Evolutionary conservation across 1,284 basidiomycete genomes (phyloP), one percentile per base, ranked within the genome.

Genomic region (Marasmius fiardii): DNA sequence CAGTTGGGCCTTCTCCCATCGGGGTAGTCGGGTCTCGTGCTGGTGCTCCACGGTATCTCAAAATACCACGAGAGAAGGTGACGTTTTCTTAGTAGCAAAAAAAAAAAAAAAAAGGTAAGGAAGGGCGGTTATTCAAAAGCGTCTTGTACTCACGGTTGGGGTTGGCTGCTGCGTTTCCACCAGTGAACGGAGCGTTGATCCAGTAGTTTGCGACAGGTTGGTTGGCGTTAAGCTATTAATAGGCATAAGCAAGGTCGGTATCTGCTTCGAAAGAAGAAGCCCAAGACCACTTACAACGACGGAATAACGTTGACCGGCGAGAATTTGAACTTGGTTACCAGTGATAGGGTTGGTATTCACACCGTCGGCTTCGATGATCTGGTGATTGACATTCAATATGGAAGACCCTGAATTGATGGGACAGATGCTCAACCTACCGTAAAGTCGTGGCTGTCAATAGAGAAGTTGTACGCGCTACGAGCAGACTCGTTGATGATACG

Each of bases 401-500:
- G 53, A 41, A n/a, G 4, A n/a, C n/a, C 7, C n/a, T n/a, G n/a
- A n/a, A n/a, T 73, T 72, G 41, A 73, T 54, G 1, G 67, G 71
- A 61, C 7, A 16, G 16, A 28, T 3, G 4, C 10, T 20, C 4
- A 16, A 57, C 47, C 1, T 45, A 57, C 52, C 11, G 56, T 57
- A 45, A 80, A 58, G 24, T 66, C 61, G 56, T 80, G 77, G 18
- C 67, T 67, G 51, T 77, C 74, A 52, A 79, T 72, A 5, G 74
- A 73, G 49, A 76, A 68, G 7, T 61, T 65, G 63, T 70, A 73
- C n/a, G 64, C 65, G 18, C 66, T 66, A 20, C 68, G 65, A 21
- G 69, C 68, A 20, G 70, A 70, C n/a, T 71, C 68, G 69, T 78
- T 79, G 72, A 86, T 74, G 54, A 87, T 63, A 18, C 85, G 66